Evolutionary conservation across 225 moss, liverwort and hornwort species (phyloP), one percentile per base, ranked within the genome.

Genomic region (Polytrichum commune): DNA sequence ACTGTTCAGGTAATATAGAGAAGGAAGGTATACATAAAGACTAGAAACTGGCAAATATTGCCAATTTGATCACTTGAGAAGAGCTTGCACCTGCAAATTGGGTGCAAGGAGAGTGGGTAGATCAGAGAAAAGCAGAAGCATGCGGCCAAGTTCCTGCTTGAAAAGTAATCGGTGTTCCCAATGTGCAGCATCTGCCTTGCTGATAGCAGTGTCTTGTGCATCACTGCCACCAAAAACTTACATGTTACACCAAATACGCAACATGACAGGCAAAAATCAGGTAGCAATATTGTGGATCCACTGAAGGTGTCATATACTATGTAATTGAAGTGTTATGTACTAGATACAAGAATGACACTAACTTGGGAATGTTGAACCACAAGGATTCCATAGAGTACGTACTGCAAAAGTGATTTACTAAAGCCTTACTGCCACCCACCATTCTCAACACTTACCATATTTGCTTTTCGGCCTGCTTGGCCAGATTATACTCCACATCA

Each of bases 391-490:
- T 0, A 46, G 16, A 46, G 46, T 13, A n/a, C n/a, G n/a, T n/a
- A 46, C 46, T 46, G 46, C 58, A 20, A 58, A 8, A 58, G 58
- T 22, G 58, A 20, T 58, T 58, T 24, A 58, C 58, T 7, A 7
- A 24, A 8, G 57, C 58, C 22, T 58, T 22, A 58, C 22, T 20
- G 6, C 1, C n/a, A 6, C 6, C 24, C n/a, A 20, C 20, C n/a
- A 56, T 25, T 78, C 60, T 71, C 64, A 22, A 53, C 29, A 66
- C 83, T 4, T 65, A 93, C 85, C 90, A 86, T 73, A 98, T 95
- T 76, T 82, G 91, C 80, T 91, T 95, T 84, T 98, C 95, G 63
- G 93, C 98, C 77, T 95, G 98, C 75, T 98, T 98, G 64, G 95
- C 98, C 67, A 95, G 79, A 74, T 91, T 98, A 77, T 98, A 98